Conservation (phyloP, 1,284 basidiomycete species). For the Malassezia obtusa region DNA sequence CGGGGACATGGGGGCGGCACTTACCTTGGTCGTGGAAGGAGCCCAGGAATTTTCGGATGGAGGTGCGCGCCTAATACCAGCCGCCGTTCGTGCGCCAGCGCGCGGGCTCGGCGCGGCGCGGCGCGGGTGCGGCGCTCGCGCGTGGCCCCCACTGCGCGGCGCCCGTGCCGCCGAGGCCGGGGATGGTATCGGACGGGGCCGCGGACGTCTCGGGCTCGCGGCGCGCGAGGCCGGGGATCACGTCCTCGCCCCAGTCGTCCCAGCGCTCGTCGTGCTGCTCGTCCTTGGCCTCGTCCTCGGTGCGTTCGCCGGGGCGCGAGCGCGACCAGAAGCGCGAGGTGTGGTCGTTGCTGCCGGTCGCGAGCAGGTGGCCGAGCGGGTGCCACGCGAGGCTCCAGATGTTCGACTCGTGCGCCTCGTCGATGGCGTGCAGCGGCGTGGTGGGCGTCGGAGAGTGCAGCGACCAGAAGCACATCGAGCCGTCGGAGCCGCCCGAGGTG, state of each 20-base stretch:
- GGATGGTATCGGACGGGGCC: slow-evolving; percentile 1
- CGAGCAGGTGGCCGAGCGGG: slow-evolving; percentile 87
- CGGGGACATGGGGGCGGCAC: neutral
- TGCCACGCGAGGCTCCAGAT: slow-evolving; percentile 93
- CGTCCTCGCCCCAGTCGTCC: slow-evolving; percentile 3
- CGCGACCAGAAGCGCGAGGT: slow-evolving; percentile 95
- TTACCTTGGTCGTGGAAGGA: slow-evolving; percentile 7
- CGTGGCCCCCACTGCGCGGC: neutral
- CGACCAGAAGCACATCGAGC: slow-evolving; percentile 85
- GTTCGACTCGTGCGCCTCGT: slow-evolving; percentile 90
- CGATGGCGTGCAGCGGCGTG: slow-evolving; percentile 66
- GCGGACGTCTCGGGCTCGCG: neutral
- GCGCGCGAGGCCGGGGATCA: slow-evolving; percentile 1
- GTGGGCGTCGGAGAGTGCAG: slow-evolving; percentile 49
- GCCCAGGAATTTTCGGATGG: neutral
- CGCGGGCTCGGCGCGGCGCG: neutral
- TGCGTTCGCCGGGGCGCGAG: slow-evolving; percentile 59
- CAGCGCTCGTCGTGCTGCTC: slow-evolving; percentile 4
- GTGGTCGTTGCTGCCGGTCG: slow-evolving; percentile 86
- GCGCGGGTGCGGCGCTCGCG: neutral
- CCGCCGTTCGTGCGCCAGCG: slow-evolving; percentile 5
- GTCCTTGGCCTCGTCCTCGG: neutral
- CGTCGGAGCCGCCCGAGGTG: slow-evolving; percentile 85
- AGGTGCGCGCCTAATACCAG: slow-evolving; percentile 14
- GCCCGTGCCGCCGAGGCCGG: slow-evolving; percentile 8